Conservation (phyloP, 2,329 filamentous ascomycete genomes). For the Xylaria sp. region DNA sequence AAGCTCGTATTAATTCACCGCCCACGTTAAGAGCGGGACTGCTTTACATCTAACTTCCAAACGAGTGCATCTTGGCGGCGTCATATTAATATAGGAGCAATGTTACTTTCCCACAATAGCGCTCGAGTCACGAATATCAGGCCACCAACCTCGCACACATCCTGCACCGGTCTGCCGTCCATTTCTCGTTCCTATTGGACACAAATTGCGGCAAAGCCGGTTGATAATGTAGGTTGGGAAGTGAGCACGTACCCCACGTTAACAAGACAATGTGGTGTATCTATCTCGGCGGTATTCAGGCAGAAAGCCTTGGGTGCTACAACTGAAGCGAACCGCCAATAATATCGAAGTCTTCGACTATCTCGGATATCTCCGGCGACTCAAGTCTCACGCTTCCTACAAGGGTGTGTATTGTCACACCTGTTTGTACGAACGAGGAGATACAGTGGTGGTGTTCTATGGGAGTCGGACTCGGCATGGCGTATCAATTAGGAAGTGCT, state of each 20-base stretch:
- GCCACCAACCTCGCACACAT: not conserved
- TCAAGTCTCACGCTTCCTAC: not conserved
- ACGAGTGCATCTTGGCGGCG: conserved; percentile 13
- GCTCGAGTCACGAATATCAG: conserved; percentile 3
- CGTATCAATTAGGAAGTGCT: not conserved
- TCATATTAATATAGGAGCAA: not conserved
- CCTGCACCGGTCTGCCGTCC: not conserved
- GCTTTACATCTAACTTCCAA: not conserved
- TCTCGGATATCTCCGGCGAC: conserved; percentile 26
- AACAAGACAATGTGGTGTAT: conserved; percentile 15
- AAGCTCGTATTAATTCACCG: not conserved
- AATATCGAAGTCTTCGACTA: not conserved
- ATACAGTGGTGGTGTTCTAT: not conserved
- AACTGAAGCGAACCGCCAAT: conserved; percentile 17
- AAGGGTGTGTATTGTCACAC: not conserved
- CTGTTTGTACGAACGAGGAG: not conserved
- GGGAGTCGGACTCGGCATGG: conserved; percentile 1
- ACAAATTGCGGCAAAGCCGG: not conserved
- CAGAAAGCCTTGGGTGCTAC: conserved; percentile 23
- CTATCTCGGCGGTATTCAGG: conserved; percentile 24
- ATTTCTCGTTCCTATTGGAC: not conserved
- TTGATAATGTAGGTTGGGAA: not conserved
- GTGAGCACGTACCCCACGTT: not conserved
- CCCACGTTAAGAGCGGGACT: not conserved
- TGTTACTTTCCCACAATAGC: not conserved